Conservation (phyloP, 2,329 filamentous ascomycete genomes). For the Colletotrichum caudatum region DNA sequence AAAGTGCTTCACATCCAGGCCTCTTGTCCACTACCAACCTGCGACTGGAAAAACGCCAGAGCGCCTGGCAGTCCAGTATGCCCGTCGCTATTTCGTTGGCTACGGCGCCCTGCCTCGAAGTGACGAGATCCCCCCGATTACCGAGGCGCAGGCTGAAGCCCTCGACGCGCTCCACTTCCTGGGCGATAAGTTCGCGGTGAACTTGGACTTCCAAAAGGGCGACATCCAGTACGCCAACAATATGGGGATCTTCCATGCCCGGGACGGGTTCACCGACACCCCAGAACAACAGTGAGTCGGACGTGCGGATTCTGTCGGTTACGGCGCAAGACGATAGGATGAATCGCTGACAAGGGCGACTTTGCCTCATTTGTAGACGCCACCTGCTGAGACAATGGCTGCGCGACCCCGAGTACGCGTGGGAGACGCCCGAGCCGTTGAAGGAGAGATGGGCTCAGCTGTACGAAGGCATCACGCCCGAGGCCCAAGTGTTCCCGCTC, state of each 20-base stretch:
- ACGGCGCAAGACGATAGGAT: slow-evolving; percentile 40
- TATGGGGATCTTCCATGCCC: slow-evolving; percentile 64
- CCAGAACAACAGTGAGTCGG: slow-evolving; percentile 56
- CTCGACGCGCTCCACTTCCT: slow-evolving; percentile 64
- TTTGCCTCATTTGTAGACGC: slow-evolving; percentile 53
- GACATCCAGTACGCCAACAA: slow-evolving; percentile 71
- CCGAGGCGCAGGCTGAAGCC: slow-evolving; percentile 65
- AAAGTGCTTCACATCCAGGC: slow-evolving; percentile 60
- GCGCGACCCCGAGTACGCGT: slow-evolving; percentile 61
- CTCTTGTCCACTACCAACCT: slow-evolving; percentile 68
- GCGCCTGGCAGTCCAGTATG: slow-evolving; percentile 70
- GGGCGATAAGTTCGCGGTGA: slow-evolving; percentile 59
- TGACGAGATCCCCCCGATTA: slow-evolving; percentile 66
- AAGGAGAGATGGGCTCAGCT: slow-evolving; percentile 64
- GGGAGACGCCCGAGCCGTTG: slow-evolving; percentile 60
- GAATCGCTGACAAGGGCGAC: slow-evolving; percentile 40
- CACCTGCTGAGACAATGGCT: slow-evolving; percentile 65
- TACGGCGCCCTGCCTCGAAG: slow-evolving; percentile 67
- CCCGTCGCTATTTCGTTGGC: slow-evolving; percentile 68
- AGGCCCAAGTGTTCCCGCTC: slow-evolving; percentile 67
- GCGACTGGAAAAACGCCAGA: slow-evolving; percentile 60
- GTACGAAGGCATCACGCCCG: slow-evolving; percentile 63
- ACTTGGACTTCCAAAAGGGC: slow-evolving; percentile 61
- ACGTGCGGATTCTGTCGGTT: not conserved
- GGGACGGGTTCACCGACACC: slow-evolving; percentile 62